Evolutionary conservation across 2,329 filamentous ascomycete species (phyloP).

Genomic region (Akanthomyces dipterigenus): DNA sequence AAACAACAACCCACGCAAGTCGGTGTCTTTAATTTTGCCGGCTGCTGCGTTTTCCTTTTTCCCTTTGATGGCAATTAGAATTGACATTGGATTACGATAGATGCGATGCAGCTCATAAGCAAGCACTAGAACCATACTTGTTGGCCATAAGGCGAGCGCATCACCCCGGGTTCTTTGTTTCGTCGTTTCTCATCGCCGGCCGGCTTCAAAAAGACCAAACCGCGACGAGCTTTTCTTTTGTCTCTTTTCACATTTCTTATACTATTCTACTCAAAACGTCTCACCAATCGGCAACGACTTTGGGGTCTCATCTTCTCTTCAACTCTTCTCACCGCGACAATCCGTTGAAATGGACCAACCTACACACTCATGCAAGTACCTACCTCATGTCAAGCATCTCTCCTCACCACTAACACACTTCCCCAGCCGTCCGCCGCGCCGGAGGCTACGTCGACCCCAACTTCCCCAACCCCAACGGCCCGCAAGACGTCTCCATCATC

Average conservation of each 20-base stretch:
- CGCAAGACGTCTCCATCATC: slow-evolving; percentile 40
- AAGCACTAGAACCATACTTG: too few species aligned
- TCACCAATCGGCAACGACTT: neutral
- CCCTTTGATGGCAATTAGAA: too few species aligned
- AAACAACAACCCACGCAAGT: neutral
- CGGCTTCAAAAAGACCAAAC: too few species aligned
- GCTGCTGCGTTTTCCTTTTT: too few species aligned
- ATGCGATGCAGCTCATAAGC: too few species aligned
- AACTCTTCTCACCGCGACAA: neutral
- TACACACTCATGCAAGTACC: neutral
- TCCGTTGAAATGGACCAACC: neutral
- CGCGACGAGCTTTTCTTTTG: too few species aligned
- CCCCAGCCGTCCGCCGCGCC: slow-evolving; percentile 10
- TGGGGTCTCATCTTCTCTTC: neutral
- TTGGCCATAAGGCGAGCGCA: too few species aligned
- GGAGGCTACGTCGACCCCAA: slow-evolving; percentile 46
- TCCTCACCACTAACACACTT: neutral
- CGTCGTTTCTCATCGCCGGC: too few species aligned
- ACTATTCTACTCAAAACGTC: neutral
- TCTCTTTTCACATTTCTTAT: too few species aligned
- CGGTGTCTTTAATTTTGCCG: neutral
- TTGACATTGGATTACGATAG: too few species aligned
- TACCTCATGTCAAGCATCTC: neutral
- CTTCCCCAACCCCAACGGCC: slow-evolving; percentile 41
- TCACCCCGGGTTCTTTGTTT: too few species aligned